These are phyloP conservation scores for Polyporus arcularius DNA, from an alignment of 768 basidiomycete species.

Conservation along the genomic window DNA sequence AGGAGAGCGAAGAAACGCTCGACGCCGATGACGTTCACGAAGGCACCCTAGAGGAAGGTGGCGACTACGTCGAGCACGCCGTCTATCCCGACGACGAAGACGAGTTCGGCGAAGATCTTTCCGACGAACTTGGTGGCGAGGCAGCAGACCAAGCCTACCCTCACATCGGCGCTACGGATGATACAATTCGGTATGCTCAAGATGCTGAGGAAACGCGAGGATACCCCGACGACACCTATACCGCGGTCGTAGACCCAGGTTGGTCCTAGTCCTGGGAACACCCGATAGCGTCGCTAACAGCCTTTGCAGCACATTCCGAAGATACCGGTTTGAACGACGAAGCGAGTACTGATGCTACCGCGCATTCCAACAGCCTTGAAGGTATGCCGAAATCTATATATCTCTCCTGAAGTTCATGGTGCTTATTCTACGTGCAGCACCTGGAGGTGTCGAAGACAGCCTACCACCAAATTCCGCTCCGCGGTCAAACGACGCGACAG, in stretches of 20 bases:
- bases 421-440: not conserved
- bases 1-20: slow-evolving; percentile 12
- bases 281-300: not conserved
- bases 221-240: not conserved
- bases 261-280: not conserved
- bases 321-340: not conserved
- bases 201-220: not conserved
- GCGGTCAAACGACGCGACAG: too few relatives aligned
- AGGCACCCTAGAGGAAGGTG: slow-evolving; percentile 32
- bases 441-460: not conserved
- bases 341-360: not conserved
- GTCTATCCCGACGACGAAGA: slow-evolving; percentile 38
- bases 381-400: not conserved
- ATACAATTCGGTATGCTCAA: not conserved
- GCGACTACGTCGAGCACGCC: slow-evolving; percentile 35
- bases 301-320: not conserved
- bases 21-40: slow-evolving; percentile 35
- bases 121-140: slow-evolving; percentile 31
- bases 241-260: not conserved
- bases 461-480: not conserved
- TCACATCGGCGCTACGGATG: slow-evolving; percentile 1
- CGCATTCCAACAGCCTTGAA: not conserved
- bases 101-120: slow-evolving; percentile 36
- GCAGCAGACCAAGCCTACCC: slow-evolving; percentile 55
- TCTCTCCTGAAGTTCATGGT: not conserved